Evolutionary conservation across 768 basidiomycete species (phyloP).

Genomic region (Tulasnella calospora): DNA sequence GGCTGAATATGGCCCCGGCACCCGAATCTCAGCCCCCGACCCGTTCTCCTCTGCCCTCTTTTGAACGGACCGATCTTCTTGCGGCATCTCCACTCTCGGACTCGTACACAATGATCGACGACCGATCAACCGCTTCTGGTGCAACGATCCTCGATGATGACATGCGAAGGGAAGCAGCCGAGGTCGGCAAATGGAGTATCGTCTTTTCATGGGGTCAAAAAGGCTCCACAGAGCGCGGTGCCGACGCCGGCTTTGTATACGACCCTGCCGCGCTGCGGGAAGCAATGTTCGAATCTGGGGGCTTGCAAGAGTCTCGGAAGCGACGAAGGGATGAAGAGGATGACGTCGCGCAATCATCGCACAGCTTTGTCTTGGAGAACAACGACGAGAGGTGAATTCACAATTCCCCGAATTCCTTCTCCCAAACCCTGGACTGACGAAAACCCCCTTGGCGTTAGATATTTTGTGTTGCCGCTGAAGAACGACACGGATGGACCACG

Average conservation of each 20-base stretch:
- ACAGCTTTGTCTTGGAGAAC: not conserved
- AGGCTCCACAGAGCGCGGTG: not conserved
- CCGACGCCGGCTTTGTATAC: conserved; percentile 26
- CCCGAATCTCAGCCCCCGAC: not conserved
- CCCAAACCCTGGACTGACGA: not conserved
- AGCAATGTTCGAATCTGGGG: conserved; percentile 13
- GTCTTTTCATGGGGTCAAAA: conserved; percentile 18
- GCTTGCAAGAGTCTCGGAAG: not conserved
- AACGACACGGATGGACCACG: not conserved
- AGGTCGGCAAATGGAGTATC: conserved; percentile 28
- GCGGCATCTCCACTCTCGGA: conserved; percentile 6
- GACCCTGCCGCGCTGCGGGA: conserved; percentile 19
- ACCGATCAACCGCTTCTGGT: not conserved
- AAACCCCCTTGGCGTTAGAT: not conserved
- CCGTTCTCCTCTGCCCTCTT: not conserved
- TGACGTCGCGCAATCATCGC: not conserved
- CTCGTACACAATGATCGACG: conserved; percentile 6
- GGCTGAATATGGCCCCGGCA: conserved; percentile 25
- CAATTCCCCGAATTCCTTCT: not conserved
- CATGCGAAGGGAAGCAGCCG: conserved; percentile 12
- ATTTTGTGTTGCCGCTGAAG: not conserved
- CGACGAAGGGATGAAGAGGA: not conserved
- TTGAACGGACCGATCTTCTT: not conserved
- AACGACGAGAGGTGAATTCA: not conserved
- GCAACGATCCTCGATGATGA: conserved; percentile 23